Base-by-base conservation (phyloP, 306 rosid genomes). In the Dalbergia cultrata region DNA sequence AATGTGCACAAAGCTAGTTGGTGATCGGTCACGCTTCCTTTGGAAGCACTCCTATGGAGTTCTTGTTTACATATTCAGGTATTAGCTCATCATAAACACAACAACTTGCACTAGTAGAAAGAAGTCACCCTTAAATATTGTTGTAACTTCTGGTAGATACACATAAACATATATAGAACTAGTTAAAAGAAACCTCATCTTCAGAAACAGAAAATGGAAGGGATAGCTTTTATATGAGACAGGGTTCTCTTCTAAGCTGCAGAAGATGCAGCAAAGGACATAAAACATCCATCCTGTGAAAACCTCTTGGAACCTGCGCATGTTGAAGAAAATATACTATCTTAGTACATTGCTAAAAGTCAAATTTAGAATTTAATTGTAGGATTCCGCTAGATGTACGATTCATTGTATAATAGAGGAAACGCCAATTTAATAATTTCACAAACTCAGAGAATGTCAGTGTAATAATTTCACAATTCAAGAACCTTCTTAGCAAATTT, bases 211-310 rank as follows among this genome's bases (percentile, higher is more conserved):
- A 57, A 45, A 72, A 39, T 21, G 53, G 49, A 61, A 65, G 79
- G 17, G 19, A 92, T 91, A 90, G 41, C 82, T 80, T 84, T 69
- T 82, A 77, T 74, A 70, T 5, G 92, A 79, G 33, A 84, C 66
- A 6, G 77, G 79, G 31, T 82, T 84, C 56, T 37, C 81, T 83
- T 75, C 85, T 87, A 65, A 85, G 85, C 88, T 93, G 99, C 81
- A 92, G 78, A 78, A 95, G 92, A 88, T 91, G 97, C 82, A 95
- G 78, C 21, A 95, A 87, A 37, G 97, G 98, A 85, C 97, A 91
- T 68, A 93, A 86, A 47, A 95, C 72, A 67, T 95, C 97, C 96
- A 89, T 89, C 64, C 98, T 90, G 86, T 91, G 97, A 65, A 95
- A 93, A 3, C 99, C 97, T 80, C 89, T 89, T 9, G 94, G 89